Evolutionary conservation across 1,284 basidiomycete species (phyloP), one percentile per base, ranked within the genome.

Genomic region (Ceratobasidium sp.): DNA sequence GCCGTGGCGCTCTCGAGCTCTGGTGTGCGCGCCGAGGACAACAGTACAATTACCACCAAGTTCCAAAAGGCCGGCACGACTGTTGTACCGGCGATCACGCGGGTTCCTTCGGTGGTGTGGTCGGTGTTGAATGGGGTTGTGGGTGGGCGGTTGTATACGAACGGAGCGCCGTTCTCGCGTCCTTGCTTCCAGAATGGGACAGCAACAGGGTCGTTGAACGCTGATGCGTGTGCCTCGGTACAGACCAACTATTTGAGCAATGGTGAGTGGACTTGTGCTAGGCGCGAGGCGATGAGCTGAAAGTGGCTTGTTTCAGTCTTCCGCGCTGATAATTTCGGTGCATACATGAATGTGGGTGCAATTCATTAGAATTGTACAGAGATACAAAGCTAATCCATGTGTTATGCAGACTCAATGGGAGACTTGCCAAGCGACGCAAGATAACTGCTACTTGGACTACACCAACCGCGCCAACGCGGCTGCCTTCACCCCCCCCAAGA

Each of bases 171-270:
- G 1, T 70, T 70, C 38, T 70, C 66, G 54, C 52, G 66, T 26
- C 66, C 52, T 14, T 70, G 66, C 23, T 70, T 70, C 35, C 13
- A 38, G n/a, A 70, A 70, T 49, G 66, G 66, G 26, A 70, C 66
- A 8, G 4, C 54, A 43, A 58, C 66, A 7, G 66, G 66, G 30
- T 43, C 41, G 1, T 54, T 41, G 9, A 70, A 58, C 43, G 54
- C 66, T 5, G 44, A 58, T 52, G 30, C 66, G 9, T 70, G 66
- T 41, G 21, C 66, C 5, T 38, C 66, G 41, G 54, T 70, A 6
- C 66, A 70, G 44, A 49, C 52, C 21, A 70, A 70, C 23, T 70
- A 70, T 49, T 54, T 70, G 54, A 70, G 66, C 30, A 70, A 70
- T 35, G 54, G 52, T 54, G 52, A 54, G 52, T 23, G 9, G 5